phyloP scores from a whole-genome alignment of 2,329 filamentous ascomycete genomes.

The Colletotrichum tofieldiae region DNA sequence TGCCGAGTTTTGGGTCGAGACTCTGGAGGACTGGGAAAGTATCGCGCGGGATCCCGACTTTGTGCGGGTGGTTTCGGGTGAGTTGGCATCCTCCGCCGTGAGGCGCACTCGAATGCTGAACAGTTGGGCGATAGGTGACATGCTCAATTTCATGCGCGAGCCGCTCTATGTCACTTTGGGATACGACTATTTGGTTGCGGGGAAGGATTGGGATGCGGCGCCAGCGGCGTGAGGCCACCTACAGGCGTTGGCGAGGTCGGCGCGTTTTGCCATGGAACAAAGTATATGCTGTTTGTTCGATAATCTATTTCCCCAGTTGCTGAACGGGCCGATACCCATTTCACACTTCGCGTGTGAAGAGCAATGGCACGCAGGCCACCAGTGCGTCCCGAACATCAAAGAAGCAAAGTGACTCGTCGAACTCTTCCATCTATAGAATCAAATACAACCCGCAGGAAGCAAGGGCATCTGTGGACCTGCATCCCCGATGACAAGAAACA shows the following conservation, averaged over 20 bases:
- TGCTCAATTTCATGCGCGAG: conserved; percentile 30
- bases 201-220: conserved; percentile 3
- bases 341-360: neutral
- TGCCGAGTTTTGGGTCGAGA: conserved; percentile 41
- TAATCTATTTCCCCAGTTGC: neutral
- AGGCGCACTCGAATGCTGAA: neutral
- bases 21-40: conserved; percentile 35
- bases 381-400: neutral
- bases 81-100: neutral
- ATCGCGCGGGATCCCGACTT: conserved; percentile 27
- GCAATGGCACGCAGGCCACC: neutral
- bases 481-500: neutral
- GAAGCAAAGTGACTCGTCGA: too few species aligned
- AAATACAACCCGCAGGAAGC: conserved; percentile 37
- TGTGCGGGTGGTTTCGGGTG: conserved; percentile 22
- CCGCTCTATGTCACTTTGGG: conserved; percentile 40
- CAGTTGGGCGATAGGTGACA: conserved; percentile 3
- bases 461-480: neutral
- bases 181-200: conserved; percentile 38
- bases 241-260: neutral
- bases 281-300: neutral
- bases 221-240: neutral
- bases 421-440: neutral
- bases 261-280: neutral
- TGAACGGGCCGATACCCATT: neutral